A percentile compares a stretch with the other conserved stretches of the same genome.
These are phyloP conservation scores for Cetraspora pellucida DNA, from an alignment of 192 early-diverging fungal species.

Conservation along the genomic window DNA sequence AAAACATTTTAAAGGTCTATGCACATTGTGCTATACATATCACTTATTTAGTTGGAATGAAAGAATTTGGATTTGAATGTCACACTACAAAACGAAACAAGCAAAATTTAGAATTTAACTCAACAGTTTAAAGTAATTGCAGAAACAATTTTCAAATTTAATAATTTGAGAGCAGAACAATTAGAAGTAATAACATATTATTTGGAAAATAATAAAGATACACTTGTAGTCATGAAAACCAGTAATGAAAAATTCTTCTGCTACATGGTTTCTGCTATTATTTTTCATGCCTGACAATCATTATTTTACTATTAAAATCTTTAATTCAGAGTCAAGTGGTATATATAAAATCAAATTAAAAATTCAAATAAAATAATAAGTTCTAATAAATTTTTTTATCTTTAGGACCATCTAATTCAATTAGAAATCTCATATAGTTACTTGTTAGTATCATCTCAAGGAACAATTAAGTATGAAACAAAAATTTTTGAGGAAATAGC, in stretches of 20 bases:
- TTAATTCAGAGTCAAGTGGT: not conserved
- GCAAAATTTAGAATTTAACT: not conserved
- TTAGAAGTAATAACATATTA: not conserved
- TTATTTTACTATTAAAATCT: not conserved
- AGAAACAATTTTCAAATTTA: not conserved
- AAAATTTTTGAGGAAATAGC: constrained; percentile 19
- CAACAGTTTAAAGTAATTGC: not conserved
- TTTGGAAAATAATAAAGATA: not conserved
- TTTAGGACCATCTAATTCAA: not conserved
- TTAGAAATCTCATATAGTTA: not conserved
- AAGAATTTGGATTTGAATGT: not conserved
- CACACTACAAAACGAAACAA: too few relatives aligned
- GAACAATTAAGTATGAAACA: not conserved
- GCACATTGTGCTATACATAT: not conserved
- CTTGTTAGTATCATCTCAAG: not conserved
- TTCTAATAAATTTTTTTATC: not conserved
- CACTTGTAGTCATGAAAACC: not conserved
- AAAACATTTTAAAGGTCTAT: not conserved
- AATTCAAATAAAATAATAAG: not conserved
- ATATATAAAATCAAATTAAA: not conserved
- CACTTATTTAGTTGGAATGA: not conserved
- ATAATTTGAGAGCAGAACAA: not conserved
- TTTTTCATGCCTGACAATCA: not conserved
- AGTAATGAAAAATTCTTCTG: not conserved
- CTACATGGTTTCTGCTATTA: not conserved